Evolutionary conservation across 768 basidiomycete genomes (phyloP), one percentile per base, ranked within the genome.

Genomic region (Sarcodon sp.): DNA sequence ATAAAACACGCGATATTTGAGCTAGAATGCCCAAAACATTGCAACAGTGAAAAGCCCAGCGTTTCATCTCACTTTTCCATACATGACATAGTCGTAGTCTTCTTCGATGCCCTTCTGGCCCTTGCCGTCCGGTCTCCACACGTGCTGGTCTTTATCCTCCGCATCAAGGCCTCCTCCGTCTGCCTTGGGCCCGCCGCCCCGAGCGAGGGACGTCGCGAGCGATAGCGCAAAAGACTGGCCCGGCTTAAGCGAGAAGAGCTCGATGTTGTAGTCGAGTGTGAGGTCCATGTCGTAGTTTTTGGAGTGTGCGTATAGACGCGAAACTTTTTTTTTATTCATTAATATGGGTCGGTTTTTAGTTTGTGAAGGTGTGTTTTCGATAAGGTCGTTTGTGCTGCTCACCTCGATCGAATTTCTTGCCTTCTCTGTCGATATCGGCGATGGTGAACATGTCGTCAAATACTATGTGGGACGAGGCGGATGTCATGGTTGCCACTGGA

Each of bases 81-180:
- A 92, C 92, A 97, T 97, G 54, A 99, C 94, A 70, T 98, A 99
- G 59, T 97, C 93, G 59, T 91, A 99, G 54, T 98, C 92, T 50
- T 91, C 86, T 53, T 97, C 94, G 27, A 99, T 62, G 9, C 82
- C 93, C 60, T 76, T 73, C 54, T 72, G 75, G 11, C 77, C 88
- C 65, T 82, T 91, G 35, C 82, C 83, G 59, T 88, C 87, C 45
- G 88, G 88, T 58, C 88, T 68, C 88, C 88, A 91, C 13, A 83
- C 76, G 59, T 86, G 74, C 48, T 80, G 67, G 54, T 87, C 85
- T 61, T 87, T 80, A 57, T 87, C 85, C 18, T 79, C 77, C 21
- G 21, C 21, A 27, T 64, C 60, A 37, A 79, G 79, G 8, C 75
- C 76, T 2, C 65, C 64, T 8, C 69, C 72, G 47, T 79, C 85